Conservation (phyloP, 1,139 yeast species). For the Yamadazyma atmosphaerica region DNA sequence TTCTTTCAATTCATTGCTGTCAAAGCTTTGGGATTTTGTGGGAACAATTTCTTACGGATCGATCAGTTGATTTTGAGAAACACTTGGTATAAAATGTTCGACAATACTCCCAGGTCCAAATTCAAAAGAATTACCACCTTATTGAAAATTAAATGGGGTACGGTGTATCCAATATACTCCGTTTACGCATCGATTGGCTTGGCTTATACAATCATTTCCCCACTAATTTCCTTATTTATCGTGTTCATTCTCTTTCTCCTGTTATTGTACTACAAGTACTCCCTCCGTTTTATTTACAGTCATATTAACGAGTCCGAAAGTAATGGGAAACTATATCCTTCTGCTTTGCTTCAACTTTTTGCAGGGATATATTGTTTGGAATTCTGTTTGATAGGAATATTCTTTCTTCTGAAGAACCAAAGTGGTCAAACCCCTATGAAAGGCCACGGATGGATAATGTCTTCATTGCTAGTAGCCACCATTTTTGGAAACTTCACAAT, state of each 20-base stretch:
- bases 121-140: slow-evolving; percentile 45
- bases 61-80: slow-evolving; percentile 44
- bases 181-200: slow-evolving; percentile 76
- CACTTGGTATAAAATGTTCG: slow-evolving; percentile 37
- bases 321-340: slow-evolving; percentile 68
- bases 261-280: slow-evolving; percentile 67
- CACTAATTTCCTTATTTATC: slow-evolving; percentile 67
- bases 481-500: slow-evolving; percentile 34
- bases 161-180: slow-evolving; percentile 72
- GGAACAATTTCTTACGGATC: slow-evolving; percentile 61
- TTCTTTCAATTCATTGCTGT: slow-evolving; percentile 73
- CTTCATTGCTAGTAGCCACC: slow-evolving; percentile 37
- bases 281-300: slow-evolving; percentile 55
- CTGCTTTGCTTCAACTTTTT: slow-evolving; percentile 72
- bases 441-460: slow-evolving; percentile 49
- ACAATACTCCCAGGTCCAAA: slow-evolving; percentile 61
- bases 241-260: slow-evolving; percentile 57
- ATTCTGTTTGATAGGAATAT: slow-evolving; percentile 71
- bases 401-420: slow-evolving; percentile 56
- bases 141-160: slow-evolving; percentile 67
- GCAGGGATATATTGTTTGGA: slow-evolving; percentile 82
- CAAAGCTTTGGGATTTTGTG: slow-evolving; percentile 73
- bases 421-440: slow-evolving; percentile 33
- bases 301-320: slow-evolving; percentile 59
- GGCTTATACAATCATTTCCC: slow-evolving; percentile 76